Conservation (phyloP, 768 basidiomycete species). For the Kwoniella mangroviensis region DNA sequence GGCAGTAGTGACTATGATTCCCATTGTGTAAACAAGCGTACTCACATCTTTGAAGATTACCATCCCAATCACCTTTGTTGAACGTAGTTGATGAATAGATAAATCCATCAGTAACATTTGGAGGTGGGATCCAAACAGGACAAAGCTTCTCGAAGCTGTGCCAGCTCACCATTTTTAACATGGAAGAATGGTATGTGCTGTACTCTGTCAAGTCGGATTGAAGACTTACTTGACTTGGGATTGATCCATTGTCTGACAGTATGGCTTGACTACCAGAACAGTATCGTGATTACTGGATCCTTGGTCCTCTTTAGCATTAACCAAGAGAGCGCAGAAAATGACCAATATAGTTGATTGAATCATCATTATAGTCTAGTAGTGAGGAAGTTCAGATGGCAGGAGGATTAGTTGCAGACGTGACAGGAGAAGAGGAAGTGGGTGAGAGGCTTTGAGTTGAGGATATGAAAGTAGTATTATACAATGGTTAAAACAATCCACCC, state of each 20-base stretch:
- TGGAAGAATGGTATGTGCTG: too few species aligned
- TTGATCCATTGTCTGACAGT: conserved; percentile 3
- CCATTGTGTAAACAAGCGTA: neutral
- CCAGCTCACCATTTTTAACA: neutral
- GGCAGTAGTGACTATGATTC: too few species aligned
- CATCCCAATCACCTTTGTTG: conserved; percentile 1
- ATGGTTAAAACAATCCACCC: too few species aligned
- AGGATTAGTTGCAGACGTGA: too few species aligned
- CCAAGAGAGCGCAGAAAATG: neutral
- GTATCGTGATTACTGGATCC: neutral
- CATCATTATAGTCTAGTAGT: too few species aligned
- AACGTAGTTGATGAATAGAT: conserved; percentile 8
- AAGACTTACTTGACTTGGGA: conserved; percentile 5
- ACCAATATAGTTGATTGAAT: neutral
- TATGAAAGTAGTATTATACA: too few species aligned
- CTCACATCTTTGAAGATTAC: conserved; percentile 8
- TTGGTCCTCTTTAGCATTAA: too few species aligned
- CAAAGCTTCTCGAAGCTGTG: conserved; percentile 8
- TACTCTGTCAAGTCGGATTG: too few species aligned
- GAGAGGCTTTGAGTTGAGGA: too few species aligned
- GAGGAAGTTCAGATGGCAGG: too few species aligned
- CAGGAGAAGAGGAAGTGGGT: too few species aligned
- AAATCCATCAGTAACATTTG: conserved; percentile 6
- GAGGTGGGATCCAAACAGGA: conserved; percentile 11
- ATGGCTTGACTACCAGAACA: conserved; percentile 7